Percentiles rank a stretch among this genome's conserved stretches.
Evolutionary conservation across 2,329 filamentous ascomycete genomes (phyloP).

Genomic region (Amesomyces nigricolor): DNA sequence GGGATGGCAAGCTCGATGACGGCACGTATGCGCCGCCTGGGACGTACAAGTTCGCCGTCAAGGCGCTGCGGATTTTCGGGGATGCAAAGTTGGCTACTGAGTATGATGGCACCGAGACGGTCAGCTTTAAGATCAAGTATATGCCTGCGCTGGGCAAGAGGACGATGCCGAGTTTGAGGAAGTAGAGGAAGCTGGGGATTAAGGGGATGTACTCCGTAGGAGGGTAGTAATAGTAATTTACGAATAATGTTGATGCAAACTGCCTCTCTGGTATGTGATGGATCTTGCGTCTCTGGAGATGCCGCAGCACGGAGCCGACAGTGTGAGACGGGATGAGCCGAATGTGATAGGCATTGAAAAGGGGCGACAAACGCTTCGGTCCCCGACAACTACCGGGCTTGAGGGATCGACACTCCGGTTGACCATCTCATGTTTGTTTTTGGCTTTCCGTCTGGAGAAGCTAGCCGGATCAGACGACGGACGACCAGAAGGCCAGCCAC

Average conservation of each 20-base stretch:
- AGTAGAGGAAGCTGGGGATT: neutral
- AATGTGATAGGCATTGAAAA: neutral
- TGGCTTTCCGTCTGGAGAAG: neutral
- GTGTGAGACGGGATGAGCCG: too few species aligned
- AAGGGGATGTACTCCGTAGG: neutral
- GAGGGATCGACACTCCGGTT: conserved; percentile 1
- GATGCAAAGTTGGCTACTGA: conserved; percentile 39
- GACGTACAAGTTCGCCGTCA: conserved; percentile 44
- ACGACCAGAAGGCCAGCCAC: too few species aligned
- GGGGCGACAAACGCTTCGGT: neutral
- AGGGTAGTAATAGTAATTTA: too few species aligned
- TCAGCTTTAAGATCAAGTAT: conserved; percentile 43
- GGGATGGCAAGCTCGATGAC: conserved; percentile 43
- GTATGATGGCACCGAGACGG: conserved; percentile 42
- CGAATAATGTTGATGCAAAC: too few species aligned
- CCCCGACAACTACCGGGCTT: neutral
- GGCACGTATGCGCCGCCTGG: conserved; percentile 45
- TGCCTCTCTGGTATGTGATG: too few species aligned
- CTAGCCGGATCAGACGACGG: too few species aligned
- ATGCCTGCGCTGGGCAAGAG: conserved; percentile 3
- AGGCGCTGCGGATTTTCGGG: conserved; percentile 48
- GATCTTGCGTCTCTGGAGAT: too few species aligned
- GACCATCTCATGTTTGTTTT: neutral
- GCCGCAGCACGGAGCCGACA: too few species aligned
- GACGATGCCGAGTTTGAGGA: neutral